Percentiles rank a stretch among this genome's conserved stretches.
phyloP scores from a whole-genome alignment of 768 basidiomycete species.

The Rubroboletus satanas region DNA sequence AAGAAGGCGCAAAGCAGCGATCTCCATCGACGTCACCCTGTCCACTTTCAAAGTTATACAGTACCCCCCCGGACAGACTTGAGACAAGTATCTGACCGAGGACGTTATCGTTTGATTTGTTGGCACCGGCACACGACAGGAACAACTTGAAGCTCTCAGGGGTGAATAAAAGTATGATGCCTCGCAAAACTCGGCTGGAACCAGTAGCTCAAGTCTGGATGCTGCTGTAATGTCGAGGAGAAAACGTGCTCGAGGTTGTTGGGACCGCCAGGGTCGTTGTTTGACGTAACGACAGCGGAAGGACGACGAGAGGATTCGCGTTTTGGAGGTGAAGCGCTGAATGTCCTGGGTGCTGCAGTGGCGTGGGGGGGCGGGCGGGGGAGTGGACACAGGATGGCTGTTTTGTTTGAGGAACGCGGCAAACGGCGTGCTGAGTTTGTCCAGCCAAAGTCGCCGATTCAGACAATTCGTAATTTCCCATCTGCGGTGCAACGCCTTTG shows the following conservation, averaged over 20 bases:
- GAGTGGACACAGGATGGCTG: neutral
- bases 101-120: too few species aligned
- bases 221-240: neutral
- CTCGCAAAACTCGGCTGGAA: neutral
- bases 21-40: too few species aligned
- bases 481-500: constrained; percentile 33
- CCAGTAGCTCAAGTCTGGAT: neutral
- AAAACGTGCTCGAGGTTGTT: neutral
- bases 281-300: neutral
- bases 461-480: constrained; percentile 31
- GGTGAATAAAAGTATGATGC: too few species aligned
- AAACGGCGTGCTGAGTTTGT: constrained; percentile 33
- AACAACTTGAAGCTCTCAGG: too few species aligned
- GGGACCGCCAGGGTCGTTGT: neutral
- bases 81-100: too few species aligned
- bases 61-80: too few species aligned
- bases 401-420: constrained; percentile 10
- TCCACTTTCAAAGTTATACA: too few species aligned
- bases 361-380: neutral
- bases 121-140: too few species aligned
- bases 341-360: neutral
- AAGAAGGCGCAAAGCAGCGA: too few species aligned
- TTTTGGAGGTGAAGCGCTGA: too few species aligned
- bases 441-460: constrained; percentile 14
- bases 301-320: too few species aligned